Conservation (phyloP, 176 grass and related monocot species). For the maize (Zea mays) region Zm-B73-REFERENCE-NAM-5.0 NC_050098.1:226511001-226511500, state of each 20-base stretch:
- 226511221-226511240: conserved; percentile 8
- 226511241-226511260: conserved; percentile 11
- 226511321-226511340: neutral
- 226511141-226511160: conserved; percentile 22
- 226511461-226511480: neutral
- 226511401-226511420: conserved; percentile 20
- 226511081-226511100: neutral
- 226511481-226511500: conserved; percentile 25
- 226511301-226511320: conserved; percentile 14
- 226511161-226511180: neutral
- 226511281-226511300: conserved; percentile 4
- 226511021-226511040: neutral
- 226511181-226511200: neutral
- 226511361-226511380: neutral
- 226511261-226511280: neutral
- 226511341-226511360: neutral
- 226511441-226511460: neutral
- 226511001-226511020: neutral
- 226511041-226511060: neutral
- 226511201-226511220: conserved; percentile 11
- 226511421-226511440: neutral
- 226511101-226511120: neutral
- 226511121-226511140: neutral
- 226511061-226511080: neutral
- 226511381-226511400: conserved; percentile 5